Conservation (phyloP, 306 rosid genomes). For the Cyclanthera cordifolia region DNA sequence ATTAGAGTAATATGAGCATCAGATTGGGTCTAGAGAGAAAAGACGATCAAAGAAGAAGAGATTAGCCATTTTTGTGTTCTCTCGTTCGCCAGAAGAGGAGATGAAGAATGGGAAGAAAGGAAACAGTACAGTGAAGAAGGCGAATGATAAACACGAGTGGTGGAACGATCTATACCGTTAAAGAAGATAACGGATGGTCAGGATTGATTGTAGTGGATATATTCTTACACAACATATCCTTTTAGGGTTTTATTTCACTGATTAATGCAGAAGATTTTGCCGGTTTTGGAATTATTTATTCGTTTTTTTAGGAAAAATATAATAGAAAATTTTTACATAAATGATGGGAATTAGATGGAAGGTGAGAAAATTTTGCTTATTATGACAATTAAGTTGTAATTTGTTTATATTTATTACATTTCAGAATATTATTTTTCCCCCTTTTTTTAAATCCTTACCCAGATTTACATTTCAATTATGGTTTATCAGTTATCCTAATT, state of each 20-base stretch:
- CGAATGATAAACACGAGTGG: conserved; percentile 46
- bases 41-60: conserved; percentile 6
- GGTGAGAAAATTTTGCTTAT: neutral
- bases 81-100: conserved; percentile 15
- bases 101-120: neutral
- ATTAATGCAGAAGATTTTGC: conserved; percentile 13
- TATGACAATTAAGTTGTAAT: neutral
- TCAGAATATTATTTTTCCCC: neutral
- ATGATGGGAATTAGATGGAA: neutral
- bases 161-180: conserved; percentile 28
- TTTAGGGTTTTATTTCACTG: conserved; percentile 55
- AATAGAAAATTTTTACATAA: neutral
- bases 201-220: conserved; percentile 17
- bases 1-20: conserved; percentile 22
- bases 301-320: neutral
- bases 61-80: conserved; percentile 31
- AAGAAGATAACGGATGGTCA: conserved; percentile 21
- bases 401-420: neutral
- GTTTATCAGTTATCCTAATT: too few relatives aligned
- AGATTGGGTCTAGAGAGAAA: conserved; percentile 16
- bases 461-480: too few relatives aligned
- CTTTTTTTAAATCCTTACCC: neutral
- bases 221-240: conserved; percentile 14
- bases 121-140: conserved; percentile 29
- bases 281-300: neutral